phyloP scores from a whole-genome alignment of 176 grass and related monocot genomes.

The Carex cristatella region DNA sequence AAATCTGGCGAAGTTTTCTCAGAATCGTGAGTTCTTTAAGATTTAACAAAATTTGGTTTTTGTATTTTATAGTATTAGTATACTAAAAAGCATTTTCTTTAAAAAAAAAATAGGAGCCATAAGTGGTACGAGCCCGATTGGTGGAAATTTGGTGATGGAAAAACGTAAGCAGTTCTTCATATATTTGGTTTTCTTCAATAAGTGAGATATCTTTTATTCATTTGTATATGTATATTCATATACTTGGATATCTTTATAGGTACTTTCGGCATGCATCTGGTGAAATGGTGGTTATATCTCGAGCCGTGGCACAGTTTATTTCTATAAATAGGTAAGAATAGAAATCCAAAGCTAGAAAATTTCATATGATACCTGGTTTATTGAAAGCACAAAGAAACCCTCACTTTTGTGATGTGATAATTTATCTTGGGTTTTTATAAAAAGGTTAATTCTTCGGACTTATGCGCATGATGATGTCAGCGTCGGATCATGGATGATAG shows the following conservation, averaged over 20 bases:
- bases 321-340: constrained; percentile 84
- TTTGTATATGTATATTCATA: constrained; percentile 32
- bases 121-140: constrained; percentile 99
- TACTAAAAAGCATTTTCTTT: constrained; percentile 19
- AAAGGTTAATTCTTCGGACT: constrained; percentile 68
- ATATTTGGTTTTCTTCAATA: constrained; percentile 13
- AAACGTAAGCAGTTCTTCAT: constrained; percentile 61
- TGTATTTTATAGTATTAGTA: constrained; percentile 11
- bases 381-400: background rate
- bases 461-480: constrained; percentile 99
- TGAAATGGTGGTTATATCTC: constrained; percentile 91
- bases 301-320: constrained; percentile 93
- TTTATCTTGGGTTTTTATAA: background rate
- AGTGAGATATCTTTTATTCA: constrained; percentile 12
- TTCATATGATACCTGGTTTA: background rate
- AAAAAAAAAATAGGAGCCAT: constrained; percentile 58
- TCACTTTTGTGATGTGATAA: background rate
- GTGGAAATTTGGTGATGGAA: constrained; percentile 99
- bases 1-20: constrained; percentile 99
- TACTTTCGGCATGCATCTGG: constrained; percentile 96
- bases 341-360: background rate
- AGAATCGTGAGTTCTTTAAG: constrained; percentile 68
- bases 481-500: constrained; percentile 93
- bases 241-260: constrained; percentile 40
- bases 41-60: constrained; percentile 15